Conservation (phyloP, 2,329 filamentous ascomycete species). For the Neonectria faginata region DNA sequence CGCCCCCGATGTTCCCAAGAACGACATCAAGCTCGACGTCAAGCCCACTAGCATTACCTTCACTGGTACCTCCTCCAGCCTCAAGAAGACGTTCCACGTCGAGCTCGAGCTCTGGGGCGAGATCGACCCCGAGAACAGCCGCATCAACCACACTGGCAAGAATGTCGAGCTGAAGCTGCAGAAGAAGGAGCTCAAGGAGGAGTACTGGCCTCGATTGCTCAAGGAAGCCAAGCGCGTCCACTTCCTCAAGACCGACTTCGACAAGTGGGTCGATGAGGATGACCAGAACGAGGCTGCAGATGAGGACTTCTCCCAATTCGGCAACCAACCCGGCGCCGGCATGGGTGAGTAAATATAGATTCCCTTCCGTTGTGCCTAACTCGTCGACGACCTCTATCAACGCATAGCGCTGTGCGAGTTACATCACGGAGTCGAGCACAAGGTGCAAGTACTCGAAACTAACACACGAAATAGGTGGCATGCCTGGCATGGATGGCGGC, state of each 20-base stretch:
- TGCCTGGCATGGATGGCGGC: conserved; percentile 67
- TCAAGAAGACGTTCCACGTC: conserved; percentile 89
- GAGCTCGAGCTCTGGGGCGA: conserved; percentile 90
- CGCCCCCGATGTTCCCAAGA: conserved; percentile 83
- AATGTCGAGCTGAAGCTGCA: conserved; percentile 90
- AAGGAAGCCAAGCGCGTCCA: conserved; percentile 92
- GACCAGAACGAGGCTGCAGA: conserved; percentile 93
- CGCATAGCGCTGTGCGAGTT: not conserved
- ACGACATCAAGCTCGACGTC: conserved; percentile 84
- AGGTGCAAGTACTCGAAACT: conserved; percentile 1
- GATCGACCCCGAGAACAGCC: conserved; percentile 87
- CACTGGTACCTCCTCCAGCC: conserved; percentile 82
- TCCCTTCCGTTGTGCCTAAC: not conserved
- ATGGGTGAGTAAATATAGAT: conserved; percentile 64
- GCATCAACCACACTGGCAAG: conserved; percentile 88
- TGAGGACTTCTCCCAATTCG: conserved; percentile 79
- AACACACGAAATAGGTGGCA: conserved; percentile 56
- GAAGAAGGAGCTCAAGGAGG: conserved; percentile 96
- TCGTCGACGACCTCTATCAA: not conserved
- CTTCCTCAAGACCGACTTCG: conserved; percentile 98
- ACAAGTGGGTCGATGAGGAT: conserved; percentile 99
- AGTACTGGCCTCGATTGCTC: conserved; percentile 95
- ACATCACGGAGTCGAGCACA: conserved; percentile 4
- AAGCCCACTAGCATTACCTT: conserved; percentile 83
- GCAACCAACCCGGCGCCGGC: conserved; percentile 54